phyloP scores from a whole-genome alignment of 2,329 filamentous ascomycete species.

The Colletotrichum sublineola region DNA sequence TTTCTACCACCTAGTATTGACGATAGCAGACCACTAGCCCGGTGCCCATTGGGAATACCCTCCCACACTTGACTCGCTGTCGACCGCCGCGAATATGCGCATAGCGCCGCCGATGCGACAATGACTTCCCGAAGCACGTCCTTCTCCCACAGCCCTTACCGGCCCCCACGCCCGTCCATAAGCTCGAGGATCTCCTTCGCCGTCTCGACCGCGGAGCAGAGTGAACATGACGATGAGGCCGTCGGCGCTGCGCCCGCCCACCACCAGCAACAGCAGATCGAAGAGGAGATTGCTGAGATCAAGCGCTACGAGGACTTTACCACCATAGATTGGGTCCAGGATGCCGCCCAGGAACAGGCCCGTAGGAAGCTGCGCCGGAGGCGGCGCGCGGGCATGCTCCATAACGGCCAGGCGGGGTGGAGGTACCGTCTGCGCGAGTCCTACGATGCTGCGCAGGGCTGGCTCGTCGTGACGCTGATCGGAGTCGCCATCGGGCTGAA shows the following conservation, averaged over 20 bases:
- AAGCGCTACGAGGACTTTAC: slow-evolving; percentile 99
- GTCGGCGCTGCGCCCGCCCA: slow-evolving; percentile 49
- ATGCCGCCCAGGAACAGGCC: slow-evolving; percentile 90
- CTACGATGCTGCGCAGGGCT: slow-evolving; percentile 96
- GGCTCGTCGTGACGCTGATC: slow-evolving; percentile 96
- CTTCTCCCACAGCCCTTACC: slow-evolving; percentile 57
- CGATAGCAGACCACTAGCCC: background rate
- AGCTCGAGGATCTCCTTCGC: slow-evolving; percentile 76
- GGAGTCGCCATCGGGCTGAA: slow-evolving; percentile 94
- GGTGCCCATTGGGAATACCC: background rate
- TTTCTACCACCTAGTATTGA: background rate
- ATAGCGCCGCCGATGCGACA: slow-evolving; percentile 49
- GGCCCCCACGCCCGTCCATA: slow-evolving; percentile 66
- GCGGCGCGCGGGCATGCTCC: slow-evolving; percentile 79
- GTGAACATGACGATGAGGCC: slow-evolving; percentile 65
- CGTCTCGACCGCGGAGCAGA: slow-evolving; percentile 74
- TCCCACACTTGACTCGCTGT: background rate
- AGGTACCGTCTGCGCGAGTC: slow-evolving; percentile 84
- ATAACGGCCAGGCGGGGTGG: slow-evolving; percentile 79
- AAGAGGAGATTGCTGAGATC: slow-evolving; percentile 97
- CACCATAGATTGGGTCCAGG: slow-evolving; percentile 99
- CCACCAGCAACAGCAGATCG: slow-evolving; percentile 74
- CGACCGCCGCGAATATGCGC: slow-evolving; percentile 54
- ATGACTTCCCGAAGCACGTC: slow-evolving; percentile 69
- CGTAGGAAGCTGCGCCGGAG: slow-evolving; percentile 82